phyloP scores from a whole-genome alignment of 2,329 filamentous ascomycete genomes.

The Epichloe typhina region DNA sequence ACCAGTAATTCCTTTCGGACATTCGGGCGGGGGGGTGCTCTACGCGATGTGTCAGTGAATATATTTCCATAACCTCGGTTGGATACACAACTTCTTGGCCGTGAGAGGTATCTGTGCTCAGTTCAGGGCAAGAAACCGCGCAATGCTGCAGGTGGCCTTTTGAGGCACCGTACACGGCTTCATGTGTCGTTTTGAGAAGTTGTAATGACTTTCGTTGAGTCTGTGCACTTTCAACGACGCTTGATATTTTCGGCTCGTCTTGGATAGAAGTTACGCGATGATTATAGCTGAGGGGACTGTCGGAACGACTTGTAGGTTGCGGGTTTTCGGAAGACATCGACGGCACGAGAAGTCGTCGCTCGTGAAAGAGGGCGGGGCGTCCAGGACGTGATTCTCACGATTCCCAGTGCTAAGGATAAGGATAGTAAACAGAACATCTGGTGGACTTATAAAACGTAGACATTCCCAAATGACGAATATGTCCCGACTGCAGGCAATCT shows the following conservation, averaged over 20 bases:
- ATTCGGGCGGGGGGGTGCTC: neutral
- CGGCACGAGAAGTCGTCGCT: neutral
- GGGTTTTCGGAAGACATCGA: neutral
- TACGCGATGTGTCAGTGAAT: neutral
- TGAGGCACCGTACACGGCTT: neutral
- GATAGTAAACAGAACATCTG: too few relatives aligned
- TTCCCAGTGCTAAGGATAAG: neutral
- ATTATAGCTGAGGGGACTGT: neutral
- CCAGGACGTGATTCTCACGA: neutral
- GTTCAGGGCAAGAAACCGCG: slow-evolving; percentile 6
- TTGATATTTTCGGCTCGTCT: neutral
- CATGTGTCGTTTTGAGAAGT: neutral
- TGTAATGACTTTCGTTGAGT: neutral
- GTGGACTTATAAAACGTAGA: neutral
- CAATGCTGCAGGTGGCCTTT: neutral
- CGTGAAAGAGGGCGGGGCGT: neutral
- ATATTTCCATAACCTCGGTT: neutral
- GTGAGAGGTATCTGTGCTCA: neutral
- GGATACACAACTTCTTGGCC: neutral
- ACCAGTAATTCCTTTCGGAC: neutral
- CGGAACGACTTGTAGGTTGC: neutral
- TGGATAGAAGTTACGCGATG: neutral
- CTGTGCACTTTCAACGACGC: neutral
- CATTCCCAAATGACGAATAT: neutral
- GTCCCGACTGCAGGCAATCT: neutral